Conservation (phyloP, 116 monocot genomes). For the Zostera marina region DNA sequence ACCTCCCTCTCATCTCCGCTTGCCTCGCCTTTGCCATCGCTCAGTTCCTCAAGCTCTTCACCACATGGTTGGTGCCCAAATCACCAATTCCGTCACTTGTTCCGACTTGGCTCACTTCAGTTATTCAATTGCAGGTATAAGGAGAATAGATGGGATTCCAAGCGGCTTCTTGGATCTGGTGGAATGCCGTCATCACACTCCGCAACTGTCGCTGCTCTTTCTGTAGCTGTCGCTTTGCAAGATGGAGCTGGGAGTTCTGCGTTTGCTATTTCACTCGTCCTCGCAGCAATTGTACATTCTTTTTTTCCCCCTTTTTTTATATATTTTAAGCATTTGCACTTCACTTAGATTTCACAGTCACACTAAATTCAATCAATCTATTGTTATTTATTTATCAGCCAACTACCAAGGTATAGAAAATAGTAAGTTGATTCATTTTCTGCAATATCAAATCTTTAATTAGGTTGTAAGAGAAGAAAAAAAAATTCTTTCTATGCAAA, state of each 20-base stretch:
- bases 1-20: constrained; percentile 34
- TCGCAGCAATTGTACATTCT: constrained; percentile 11
- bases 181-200: constrained; percentile 16
- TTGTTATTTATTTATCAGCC: too few relatives aligned
- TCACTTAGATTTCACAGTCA: too few relatives aligned
- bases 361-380: too few relatives aligned
- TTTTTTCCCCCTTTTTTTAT: background rate
- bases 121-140: constrained; percentile 8
- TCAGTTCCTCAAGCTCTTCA: constrained; percentile 64
- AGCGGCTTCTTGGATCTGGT: constrained; percentile 10
- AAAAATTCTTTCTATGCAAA: too few relatives aligned
- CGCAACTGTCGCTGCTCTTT: constrained; percentile 9
- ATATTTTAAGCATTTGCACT: too few relatives aligned
- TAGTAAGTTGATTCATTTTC: too few relatives aligned
- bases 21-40: constrained; percentile 51
- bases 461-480: too few relatives aligned
- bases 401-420: too few relatives aligned
- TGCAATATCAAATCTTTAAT: too few relatives aligned
- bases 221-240: constrained; percentile 11
- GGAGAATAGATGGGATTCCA: constrained; percentile 14
- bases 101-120: too few relatives aligned
- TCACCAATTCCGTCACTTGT: background rate
- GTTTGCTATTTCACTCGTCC: constrained; percentile 8
- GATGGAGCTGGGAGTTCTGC: constrained; percentile 12
- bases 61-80: constrained; percentile 28